Percentiles rank a stretch among this genome's conserved stretches.
Conservation (phyloP, 805 yeast genomes). For the Starmerella stigmatis region DNA sequence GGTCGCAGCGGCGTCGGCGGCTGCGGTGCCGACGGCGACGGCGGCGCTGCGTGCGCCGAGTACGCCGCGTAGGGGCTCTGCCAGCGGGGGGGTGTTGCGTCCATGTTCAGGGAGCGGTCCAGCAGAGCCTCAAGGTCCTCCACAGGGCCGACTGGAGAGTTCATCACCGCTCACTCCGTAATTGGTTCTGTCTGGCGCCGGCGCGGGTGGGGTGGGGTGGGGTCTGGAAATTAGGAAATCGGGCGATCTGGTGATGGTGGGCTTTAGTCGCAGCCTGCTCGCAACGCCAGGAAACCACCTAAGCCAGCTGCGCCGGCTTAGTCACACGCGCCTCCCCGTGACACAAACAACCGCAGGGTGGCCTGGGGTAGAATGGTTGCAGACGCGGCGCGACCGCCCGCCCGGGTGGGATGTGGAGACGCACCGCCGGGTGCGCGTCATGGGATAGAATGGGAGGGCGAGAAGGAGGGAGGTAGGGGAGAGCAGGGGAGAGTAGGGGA, state of each 20-base stretch:
- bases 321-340: neutral
- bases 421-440: too few relatives aligned
- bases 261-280: neutral
- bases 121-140: slow-evolving; percentile 23
- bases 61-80: slow-evolving; percentile 9
- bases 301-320: neutral
- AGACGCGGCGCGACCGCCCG: too few relatives aligned
- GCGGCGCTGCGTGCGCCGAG: neutral
- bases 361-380: too few relatives aligned
- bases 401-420: too few relatives aligned
- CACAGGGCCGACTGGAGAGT: slow-evolving; percentile 8
- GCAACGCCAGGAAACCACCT: neutral
- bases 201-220: neutral
- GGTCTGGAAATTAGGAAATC: neutral
- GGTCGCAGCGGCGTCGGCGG: slow-evolving; percentile 4
- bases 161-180: slow-evolving; percentile 1
- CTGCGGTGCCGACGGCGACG: slow-evolving; percentile 1
- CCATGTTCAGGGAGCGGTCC: slow-evolving; percentile 17
- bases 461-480: too few relatives aligned
- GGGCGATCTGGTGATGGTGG: neutral
- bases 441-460: too few relatives aligned
- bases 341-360: neutral
- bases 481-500: too few relatives aligned
- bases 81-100: slow-evolving; percentile 18
- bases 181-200: too few relatives aligned